phyloP scores from a whole-genome alignment of 2,329 filamentous ascomycete genomes.

The Tolypocladium album region DNA sequence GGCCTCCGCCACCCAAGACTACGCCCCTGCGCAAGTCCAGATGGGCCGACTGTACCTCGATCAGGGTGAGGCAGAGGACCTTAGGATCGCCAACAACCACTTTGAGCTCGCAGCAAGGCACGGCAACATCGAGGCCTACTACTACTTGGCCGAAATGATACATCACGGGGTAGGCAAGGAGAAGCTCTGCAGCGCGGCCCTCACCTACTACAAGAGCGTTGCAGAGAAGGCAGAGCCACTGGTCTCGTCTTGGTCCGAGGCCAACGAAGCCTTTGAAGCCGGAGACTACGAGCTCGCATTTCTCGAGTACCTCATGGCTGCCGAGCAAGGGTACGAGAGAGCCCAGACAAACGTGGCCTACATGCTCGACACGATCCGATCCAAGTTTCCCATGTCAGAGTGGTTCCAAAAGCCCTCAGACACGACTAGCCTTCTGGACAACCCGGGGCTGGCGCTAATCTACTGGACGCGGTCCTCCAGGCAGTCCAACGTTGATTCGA shows the following conservation, averaged over 20 bases:
- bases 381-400: conserved; percentile 23
- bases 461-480: conserved; percentile 94
- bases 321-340: conserved; percentile 84
- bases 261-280: conserved; percentile 69
- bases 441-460: conserved; percentile 60
- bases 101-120: conserved; percentile 80
- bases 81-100: conserved; percentile 70
- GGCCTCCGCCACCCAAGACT: conserved; percentile 71
- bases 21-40: conserved; percentile 69
- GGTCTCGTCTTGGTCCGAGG: conserved; percentile 70
- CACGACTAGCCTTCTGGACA: conserved; percentile 31
- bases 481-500: conserved; percentile 84
- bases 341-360: conserved; percentile 87
- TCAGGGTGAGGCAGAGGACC: conserved; percentile 59
- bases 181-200: conserved; percentile 64
- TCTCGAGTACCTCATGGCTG: conserved; percentile 73
- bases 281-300: conserved; percentile 74
- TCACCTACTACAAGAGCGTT: conserved; percentile 74
- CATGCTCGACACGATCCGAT: conserved; percentile 65
- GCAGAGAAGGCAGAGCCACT: conserved; percentile 62
- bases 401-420: conserved; percentile 34
- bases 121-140: conserved; percentile 79
- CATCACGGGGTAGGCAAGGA: conserved; percentile 73
- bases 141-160: conserved; percentile 83
- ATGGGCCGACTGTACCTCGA: conserved; percentile 79